These are phyloP conservation scores for Clavariopsis aquatica DNA, from an alignment of 495 filamentous ascomycete species.

Conservation along the genomic window DNA sequence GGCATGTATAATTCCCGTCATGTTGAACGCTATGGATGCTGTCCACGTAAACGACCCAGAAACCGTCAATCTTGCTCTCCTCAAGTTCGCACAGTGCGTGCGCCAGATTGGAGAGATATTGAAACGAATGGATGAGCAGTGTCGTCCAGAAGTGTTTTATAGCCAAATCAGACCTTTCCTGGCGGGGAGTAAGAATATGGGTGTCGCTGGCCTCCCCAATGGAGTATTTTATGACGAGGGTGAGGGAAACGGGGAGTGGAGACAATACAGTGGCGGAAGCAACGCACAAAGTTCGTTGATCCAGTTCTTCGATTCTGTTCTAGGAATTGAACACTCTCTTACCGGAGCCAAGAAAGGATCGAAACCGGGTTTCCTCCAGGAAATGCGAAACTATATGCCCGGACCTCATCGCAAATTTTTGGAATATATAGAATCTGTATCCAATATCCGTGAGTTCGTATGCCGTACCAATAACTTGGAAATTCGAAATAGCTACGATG, in stretches of 20 bases:
- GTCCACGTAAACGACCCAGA: not conserved
- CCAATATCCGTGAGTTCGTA: slow-evolving; percentile 25
- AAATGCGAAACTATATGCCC: slow-evolving; percentile 45
- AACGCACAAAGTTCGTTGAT: slow-evolving; percentile 44
- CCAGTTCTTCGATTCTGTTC: slow-evolving; percentile 42
- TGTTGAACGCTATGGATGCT: slow-evolving; percentile 35
- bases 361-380: not conserved
- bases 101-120: slow-evolving; percentile 28
- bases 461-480: not conserved
- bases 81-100: slow-evolving; percentile 25
- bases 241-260: slow-evolving; percentile 27
- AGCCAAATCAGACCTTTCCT: slow-evolving; percentile 39
- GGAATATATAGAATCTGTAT: slow-evolving; percentile 21
- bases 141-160: slow-evolving; percentile 39
- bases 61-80: slow-evolving; percentile 1
- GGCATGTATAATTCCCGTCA: slow-evolving; percentile 29
- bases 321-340: slow-evolving; percentile 37
- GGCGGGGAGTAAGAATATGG: slow-evolving; percentile 40
- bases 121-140: slow-evolving; percentile 39
- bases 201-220: slow-evolving; percentile 36
- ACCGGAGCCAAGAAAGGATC: slow-evolving; percentile 9
- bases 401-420: slow-evolving; percentile 40
- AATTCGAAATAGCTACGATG: slow-evolving; percentile 34
- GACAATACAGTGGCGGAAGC: slow-evolving; percentile 40
- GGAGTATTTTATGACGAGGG: slow-evolving; percentile 42